A percentile compares a stretch with the other conserved stretches of the same genome.
Evolutionary conservation across 2,329 filamentous ascomycete species (phyloP).

Genomic region (Hypomyces rosellus): DNA sequence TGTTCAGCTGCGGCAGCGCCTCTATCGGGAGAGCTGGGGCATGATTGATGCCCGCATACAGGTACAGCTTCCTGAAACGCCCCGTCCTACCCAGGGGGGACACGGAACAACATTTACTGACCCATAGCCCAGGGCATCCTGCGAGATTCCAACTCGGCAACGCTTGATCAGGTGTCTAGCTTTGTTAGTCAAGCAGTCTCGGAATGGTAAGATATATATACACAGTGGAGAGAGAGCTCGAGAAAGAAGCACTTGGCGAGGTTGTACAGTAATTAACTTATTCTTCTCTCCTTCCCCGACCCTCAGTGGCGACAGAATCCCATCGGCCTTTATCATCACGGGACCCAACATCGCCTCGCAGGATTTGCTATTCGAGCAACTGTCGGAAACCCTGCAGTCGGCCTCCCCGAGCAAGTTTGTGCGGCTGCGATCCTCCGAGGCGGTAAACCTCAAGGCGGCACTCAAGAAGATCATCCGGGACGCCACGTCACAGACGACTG

Average conservation of each 20-base stretch:
- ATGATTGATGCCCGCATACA: slow-evolving; percentile 58
- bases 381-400: slow-evolving; percentile 50
- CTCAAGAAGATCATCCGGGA: slow-evolving; percentile 69
- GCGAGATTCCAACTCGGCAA: slow-evolving; percentile 54
- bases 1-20: slow-evolving; percentile 47
- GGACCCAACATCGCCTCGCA: slow-evolving; percentile 75
- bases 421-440: slow-evolving; percentile 62
- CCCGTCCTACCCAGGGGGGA: too few relatives aligned
- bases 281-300: neutral
- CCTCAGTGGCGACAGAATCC: slow-evolving; percentile 44
- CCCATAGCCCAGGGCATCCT: slow-evolving; percentile 42
- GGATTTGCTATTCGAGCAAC: slow-evolving; percentile 64
- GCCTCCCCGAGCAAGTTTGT: slow-evolving; percentile 52
- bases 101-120: neutral
- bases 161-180: slow-evolving; percentile 49
- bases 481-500: slow-evolving; percentile 41
- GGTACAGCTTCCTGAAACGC: slow-evolving; percentile 16
- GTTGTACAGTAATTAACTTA: neutral
- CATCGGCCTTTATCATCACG: slow-evolving; percentile 66
- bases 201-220: slow-evolving; percentile 25
- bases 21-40: slow-evolving; percentile 60
- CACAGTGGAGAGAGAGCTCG: too few relatives aligned
- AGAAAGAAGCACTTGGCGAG: too few relatives aligned
- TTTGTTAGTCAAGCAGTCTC: slow-evolving; percentile 44
- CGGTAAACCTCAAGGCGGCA: slow-evolving; percentile 64